Percentiles rank a stretch among this genome's conserved stretches.
phyloP scores from a whole-genome alignment of 192 early-diverging fungal genomes.

The Rhizophagus clarus region DNA sequence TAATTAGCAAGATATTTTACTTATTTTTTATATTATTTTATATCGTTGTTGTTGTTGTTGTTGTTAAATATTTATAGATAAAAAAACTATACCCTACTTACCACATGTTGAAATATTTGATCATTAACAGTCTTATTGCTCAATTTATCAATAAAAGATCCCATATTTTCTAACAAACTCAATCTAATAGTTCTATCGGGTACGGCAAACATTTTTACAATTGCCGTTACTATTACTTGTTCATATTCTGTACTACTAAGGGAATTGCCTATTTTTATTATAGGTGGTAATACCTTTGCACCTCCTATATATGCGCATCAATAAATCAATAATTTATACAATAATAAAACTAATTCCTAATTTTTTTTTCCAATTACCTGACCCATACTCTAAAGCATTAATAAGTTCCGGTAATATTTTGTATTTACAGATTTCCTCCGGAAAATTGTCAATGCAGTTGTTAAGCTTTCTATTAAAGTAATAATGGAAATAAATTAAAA shows the following conservation, averaged over 20 bases:
- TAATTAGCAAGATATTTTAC: conserved; percentile 7
- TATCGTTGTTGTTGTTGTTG: too few relatives aligned
- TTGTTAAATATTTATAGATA: neutral
- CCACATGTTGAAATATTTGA: conserved; percentile 86
- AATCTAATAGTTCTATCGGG: conserved; percentile 87
- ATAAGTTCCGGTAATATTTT: conserved; percentile 93
- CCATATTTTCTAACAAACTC: conserved; percentile 81
- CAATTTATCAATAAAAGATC: conserved; percentile 69
- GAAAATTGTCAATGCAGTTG: conserved; percentile 72
- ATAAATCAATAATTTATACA: neutral
- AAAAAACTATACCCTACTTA: conserved; percentile 33
- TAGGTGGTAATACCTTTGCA: conserved; percentile 71
- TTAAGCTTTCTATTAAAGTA: conserved; percentile 64
- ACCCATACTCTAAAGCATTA: conserved; percentile 79
- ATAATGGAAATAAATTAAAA: neutral
- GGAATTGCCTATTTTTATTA: conserved; percentile 81
- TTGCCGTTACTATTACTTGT: conserved; percentile 63
- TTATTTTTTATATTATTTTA: too few relatives aligned
- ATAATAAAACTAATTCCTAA: neutral
- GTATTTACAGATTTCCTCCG: conserved; percentile 81
- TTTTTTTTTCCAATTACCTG: conserved; percentile 41
- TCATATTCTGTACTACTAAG: conserved; percentile 79
- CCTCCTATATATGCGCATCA: conserved; percentile 43
- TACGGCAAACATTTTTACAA: conserved; percentile 85
- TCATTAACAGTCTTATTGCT: conserved; percentile 70